These are phyloP conservation scores for Coemansia sp. DNA, from an alignment of 192 early-diverging fungal species.

Conservation along the genomic window DNA sequence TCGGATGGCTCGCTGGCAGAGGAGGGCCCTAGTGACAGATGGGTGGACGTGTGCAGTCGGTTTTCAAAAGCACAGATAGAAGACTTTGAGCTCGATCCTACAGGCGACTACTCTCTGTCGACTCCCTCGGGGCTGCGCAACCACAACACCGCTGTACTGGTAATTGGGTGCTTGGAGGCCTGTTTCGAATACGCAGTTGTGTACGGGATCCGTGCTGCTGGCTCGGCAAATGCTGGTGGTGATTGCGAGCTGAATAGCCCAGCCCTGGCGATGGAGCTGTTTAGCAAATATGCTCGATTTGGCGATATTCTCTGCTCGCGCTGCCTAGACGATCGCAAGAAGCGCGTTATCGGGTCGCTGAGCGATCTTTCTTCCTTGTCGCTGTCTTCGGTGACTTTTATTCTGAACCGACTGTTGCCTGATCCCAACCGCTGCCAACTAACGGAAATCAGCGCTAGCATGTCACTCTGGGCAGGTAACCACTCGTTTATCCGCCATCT, in stretches of 20 bases:
- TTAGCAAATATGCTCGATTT: conserved; percentile 19
- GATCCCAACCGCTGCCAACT: background rate
- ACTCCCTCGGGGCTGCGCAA: conserved; percentile 55
- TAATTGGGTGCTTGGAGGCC: conserved; percentile 61
- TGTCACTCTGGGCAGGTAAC: conserved; percentile 19
- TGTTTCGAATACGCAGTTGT: conserved; percentile 33
- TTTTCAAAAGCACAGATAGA: conserved; percentile 56
- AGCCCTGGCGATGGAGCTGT: conserved; percentile 20
- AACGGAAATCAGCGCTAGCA: background rate
- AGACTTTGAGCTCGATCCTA: conserved; percentile 63
- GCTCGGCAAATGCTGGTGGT: background rate
- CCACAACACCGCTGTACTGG: conserved; percentile 48
- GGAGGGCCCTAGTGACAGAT: background rate
- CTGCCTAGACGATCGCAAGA: conserved; percentile 27
- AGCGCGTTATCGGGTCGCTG: conserved; percentile 6
- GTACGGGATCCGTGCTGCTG: background rate
- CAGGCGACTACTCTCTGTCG: conserved; percentile 58
- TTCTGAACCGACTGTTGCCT: conserved; percentile 19
- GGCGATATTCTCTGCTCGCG: conserved; percentile 23
- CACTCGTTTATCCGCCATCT: conserved; percentile 22
- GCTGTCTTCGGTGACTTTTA: background rate
- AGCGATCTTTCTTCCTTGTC: conserved; percentile 26
- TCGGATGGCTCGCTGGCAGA: background rate
- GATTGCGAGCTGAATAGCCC: conserved; percentile 6
- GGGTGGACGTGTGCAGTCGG: conserved; percentile 35